A percentile compares a stretch with the other conserved stretches of the same genome.
phyloP scores from a whole-genome alignment of 352 stramenopile genomes.

The Pythium aristosporum region DNA sequence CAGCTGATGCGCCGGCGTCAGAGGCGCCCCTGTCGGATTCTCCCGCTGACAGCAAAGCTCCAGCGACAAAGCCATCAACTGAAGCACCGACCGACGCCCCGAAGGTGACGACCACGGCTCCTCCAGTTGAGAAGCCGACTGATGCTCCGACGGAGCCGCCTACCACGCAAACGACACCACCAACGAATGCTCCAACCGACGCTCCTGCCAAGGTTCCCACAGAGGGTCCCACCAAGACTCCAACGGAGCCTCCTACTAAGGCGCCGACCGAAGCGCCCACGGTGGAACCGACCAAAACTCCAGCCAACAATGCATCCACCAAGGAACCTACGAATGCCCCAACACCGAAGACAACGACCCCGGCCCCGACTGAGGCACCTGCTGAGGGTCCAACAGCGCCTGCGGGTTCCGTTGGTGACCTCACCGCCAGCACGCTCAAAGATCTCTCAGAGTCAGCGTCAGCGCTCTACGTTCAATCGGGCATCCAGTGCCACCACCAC shows the following conservation, averaged over 20 bases:
- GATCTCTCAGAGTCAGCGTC: slow-evolving; percentile 13
- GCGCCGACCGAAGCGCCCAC: slow-evolving; percentile 4
- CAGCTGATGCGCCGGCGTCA: not conserved
- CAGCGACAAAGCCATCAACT: not conserved
- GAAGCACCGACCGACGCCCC: not conserved
- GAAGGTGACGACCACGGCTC: not conserved
- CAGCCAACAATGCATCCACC: not conserved
- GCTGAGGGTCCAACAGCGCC: slow-evolving; percentile 4
- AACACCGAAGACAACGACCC: not conserved
- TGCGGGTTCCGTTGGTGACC: not conserved
- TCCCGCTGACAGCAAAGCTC: not conserved
- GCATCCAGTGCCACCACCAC: slow-evolving; percentile 5
- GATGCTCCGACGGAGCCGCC: not conserved
- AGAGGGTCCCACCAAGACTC: not conserved
- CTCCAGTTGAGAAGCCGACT: not conserved
- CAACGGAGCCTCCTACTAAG: slow-evolving; percentile 1
- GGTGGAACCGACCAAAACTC: not conserved
- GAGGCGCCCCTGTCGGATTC: slow-evolving; percentile 9
- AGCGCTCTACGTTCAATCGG: slow-evolving; percentile 17
- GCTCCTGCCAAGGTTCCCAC: not conserved
- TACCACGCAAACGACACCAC: not conserved
- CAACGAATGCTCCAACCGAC: not conserved
- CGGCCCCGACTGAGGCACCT: not conserved
- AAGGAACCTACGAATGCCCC: slow-evolving; percentile 10
- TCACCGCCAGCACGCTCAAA: slow-evolving; percentile 5